Conservation (phyloP, 345 rosid genomes). For the Gossypium sturtianum region DNA sequence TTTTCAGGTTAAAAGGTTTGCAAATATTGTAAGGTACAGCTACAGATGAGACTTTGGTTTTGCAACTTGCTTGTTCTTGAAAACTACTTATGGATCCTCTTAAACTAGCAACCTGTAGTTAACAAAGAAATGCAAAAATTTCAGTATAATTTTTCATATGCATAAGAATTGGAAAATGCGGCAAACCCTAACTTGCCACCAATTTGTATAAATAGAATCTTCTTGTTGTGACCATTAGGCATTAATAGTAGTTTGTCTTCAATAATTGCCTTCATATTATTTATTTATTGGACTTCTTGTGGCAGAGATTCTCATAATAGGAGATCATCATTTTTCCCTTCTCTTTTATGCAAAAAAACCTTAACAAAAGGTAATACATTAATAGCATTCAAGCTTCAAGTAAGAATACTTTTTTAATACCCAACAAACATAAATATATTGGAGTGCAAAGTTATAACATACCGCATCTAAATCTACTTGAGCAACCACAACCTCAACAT, state of each 20-base stretch:
- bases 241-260: background rate
- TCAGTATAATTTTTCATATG: conserved; percentile 1
- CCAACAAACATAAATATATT: background rate
- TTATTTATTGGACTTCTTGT: background rate
- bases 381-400: background rate
- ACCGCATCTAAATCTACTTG: conserved; percentile 95
- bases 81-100: conserved; percentile 86
- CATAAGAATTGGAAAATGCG: background rate
- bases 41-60: conserved; percentile 57
- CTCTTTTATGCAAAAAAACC: background rate
- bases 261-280: background rate
- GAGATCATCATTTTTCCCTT: background rate
- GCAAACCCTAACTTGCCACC: background rate
- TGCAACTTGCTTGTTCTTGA: conserved; percentile 85
- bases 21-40: conserved; percentile 64
- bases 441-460: conserved; percentile 17
- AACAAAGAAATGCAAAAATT: conserved; percentile 9
- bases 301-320: background rate
- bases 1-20: conserved; percentile 57
- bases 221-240: background rate
- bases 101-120: conserved; percentile 77
- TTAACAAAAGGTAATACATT: background rate
- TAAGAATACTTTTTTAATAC: background rate
- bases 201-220: background rate
- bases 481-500: conserved; percentile 81